Conservation (phyloP, 2,329 filamentous ascomycete genomes). For the Myotisia sp. region DNA sequence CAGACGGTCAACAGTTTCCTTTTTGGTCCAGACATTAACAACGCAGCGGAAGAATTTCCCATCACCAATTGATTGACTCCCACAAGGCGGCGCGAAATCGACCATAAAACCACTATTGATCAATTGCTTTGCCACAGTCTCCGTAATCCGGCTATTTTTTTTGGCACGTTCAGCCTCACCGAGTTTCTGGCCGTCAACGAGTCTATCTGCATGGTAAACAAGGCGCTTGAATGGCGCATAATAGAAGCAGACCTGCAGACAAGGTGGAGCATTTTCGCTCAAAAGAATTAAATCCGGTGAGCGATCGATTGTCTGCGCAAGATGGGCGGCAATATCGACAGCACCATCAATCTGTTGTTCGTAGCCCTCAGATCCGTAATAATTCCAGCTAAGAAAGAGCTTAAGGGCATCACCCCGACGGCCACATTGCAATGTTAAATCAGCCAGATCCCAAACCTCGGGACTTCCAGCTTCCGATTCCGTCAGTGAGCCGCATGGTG, state of each 20-base stretch:
- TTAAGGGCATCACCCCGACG: conserved; percentile 75
- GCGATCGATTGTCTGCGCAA: conserved; percentile 46
- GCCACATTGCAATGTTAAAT: conserved; percentile 86
- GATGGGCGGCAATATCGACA: conserved; percentile 54
- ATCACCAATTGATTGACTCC: conserved; percentile 37
- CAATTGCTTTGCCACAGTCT: conserved; percentile 40
- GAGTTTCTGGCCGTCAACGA: conserved; percentile 15
- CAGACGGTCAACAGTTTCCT: conserved; percentile 48
- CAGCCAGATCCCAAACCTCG: conserved; percentile 77
- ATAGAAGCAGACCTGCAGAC: conserved; percentile 92
- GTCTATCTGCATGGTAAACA: conserved; percentile 19
- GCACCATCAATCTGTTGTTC: conserved; percentile 54
- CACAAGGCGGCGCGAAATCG: conserved; percentile 44
- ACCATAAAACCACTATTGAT: conserved; percentile 53
- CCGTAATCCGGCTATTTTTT: conserved; percentile 43
- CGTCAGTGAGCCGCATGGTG: conserved; percentile 12
- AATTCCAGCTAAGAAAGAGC: conserved; percentile 75
- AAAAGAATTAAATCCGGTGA: conserved; percentile 54
- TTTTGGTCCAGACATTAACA: conserved; percentile 48
- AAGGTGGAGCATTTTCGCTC: conserved; percentile 63
- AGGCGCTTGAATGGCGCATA: conserved; percentile 49
- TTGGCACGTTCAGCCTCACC: conserved; percentile 26
- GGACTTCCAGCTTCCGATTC: conserved; percentile 22
- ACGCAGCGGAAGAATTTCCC: conserved; percentile 58
- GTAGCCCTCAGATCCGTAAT: conserved; percentile 69